These are phyloP conservation scores for Platanthera guangdongensis DNA, from an alignment of 106 monocot species.

Conservation along the genomic window DNA sequence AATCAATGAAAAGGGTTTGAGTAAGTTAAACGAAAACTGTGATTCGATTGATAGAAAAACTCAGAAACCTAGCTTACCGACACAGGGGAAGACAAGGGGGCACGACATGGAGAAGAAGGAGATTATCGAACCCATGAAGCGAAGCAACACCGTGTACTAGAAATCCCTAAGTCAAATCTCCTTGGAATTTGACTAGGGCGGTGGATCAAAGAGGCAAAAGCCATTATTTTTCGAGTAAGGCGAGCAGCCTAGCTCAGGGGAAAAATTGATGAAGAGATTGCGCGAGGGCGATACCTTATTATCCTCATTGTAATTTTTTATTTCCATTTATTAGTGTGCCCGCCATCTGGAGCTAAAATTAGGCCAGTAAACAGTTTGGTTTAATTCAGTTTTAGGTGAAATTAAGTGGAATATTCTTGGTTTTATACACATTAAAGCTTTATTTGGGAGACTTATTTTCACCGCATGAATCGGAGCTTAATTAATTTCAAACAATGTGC, in stretches of 20 bases:
- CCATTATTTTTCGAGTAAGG: not conserved
- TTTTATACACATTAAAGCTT: too few species aligned
- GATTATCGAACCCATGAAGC: not conserved
- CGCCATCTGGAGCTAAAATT: too few species aligned
- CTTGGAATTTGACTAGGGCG: not conserved
- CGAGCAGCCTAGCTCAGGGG: not conserved
- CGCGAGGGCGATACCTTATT: not conserved
- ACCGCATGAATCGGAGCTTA: too few species aligned
- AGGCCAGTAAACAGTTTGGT: too few species aligned
- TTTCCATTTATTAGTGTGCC: not conserved
- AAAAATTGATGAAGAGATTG: not conserved
- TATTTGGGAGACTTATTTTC: too few species aligned
- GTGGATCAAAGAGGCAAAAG: constrained; percentile 2
- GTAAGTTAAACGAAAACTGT: not conserved
- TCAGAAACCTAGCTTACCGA: not conserved
- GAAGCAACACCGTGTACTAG: not conserved
- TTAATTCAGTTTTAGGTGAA: too few species aligned
- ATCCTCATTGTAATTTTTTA: not conserved
- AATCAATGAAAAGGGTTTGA: not conserved
- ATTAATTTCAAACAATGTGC: too few species aligned
- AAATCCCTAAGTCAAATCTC: not conserved
- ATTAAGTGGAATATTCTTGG: too few species aligned
- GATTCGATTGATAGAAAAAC: not conserved
- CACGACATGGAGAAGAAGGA: not conserved
- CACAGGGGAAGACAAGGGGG: not conserved